These are phyloP conservation scores for Clonostachys sp. DNA, from an alignment of 2,329 filamentous ascomycete genomes.

Conservation along the genomic window DNA sequence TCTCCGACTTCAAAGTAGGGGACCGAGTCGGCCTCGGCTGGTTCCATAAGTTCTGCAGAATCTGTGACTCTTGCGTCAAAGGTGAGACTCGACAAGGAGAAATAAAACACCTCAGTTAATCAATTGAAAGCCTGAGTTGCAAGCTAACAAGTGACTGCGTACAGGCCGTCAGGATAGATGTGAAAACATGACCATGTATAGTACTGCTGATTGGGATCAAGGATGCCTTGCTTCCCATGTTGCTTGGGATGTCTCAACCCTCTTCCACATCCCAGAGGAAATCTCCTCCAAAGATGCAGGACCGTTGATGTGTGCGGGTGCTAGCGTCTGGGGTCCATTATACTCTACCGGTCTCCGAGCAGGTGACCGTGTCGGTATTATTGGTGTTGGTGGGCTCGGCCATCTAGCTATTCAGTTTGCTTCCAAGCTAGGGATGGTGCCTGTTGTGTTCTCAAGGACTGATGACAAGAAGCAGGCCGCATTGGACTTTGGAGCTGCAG, in stretches of 20 bases:
- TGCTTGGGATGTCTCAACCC: constrained; percentile 35
- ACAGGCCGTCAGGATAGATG: constrained; percentile 28
- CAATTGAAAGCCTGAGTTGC: not conserved
- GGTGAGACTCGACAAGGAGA: not conserved
- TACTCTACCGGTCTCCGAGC: constrained; percentile 54
- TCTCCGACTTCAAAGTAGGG: constrained; percentile 44
- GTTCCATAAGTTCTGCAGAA: constrained; percentile 17
- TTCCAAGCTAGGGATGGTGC: constrained; percentile 51
- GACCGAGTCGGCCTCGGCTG: constrained; percentile 57
- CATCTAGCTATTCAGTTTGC: constrained; percentile 57
- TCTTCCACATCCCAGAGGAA: constrained; percentile 37
- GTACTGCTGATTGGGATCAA: constrained; percentile 27
- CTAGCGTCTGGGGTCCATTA: constrained; percentile 61
- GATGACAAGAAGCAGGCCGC: constrained; percentile 15
- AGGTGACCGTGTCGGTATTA: constrained; percentile 31
- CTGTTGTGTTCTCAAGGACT: constrained; percentile 14
- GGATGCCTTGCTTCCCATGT: constrained; percentile 35
- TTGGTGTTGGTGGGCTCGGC: constrained; percentile 49
- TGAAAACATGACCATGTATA: constrained; percentile 24
- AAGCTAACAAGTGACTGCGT: constrained; percentile 1
- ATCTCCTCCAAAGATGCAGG: constrained; percentile 37
- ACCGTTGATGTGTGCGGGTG: constrained; percentile 61
- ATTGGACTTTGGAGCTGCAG: constrained; percentile 12
- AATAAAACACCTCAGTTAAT: not conserved
- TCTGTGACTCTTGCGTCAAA: constrained; percentile 28